Evolutionary conservation across 352 stramenopile species (phyloP).

Genomic region (Aphanomyces stellatus): DNA sequence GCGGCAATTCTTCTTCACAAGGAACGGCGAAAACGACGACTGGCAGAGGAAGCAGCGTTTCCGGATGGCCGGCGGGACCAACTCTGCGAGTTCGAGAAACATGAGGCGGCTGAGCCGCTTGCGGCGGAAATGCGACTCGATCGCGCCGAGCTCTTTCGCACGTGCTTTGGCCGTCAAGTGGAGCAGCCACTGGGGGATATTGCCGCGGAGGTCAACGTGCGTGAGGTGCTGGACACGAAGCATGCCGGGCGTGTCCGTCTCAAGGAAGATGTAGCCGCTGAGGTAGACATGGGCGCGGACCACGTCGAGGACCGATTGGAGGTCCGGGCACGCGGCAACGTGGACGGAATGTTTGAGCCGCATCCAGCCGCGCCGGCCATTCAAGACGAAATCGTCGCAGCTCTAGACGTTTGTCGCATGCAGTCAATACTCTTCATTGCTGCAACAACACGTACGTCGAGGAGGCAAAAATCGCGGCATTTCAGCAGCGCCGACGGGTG

Average conservation of each 20-base stretch:
- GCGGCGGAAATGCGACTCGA: not conserved
- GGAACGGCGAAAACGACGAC: not conserved
- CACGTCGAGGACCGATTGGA: not conserved
- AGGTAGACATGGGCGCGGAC: not conserved
- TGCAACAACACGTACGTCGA: not conserved
- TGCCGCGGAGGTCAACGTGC: not conserved
- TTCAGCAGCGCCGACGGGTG: not conserved
- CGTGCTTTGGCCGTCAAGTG: slow-evolving; percentile 1
- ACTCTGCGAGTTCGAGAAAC: not conserved
- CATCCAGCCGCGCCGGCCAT: not conserved
- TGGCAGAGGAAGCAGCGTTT: not conserved
- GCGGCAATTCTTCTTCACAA: not conserved
- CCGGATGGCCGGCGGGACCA: not conserved
- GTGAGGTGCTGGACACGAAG: not conserved
- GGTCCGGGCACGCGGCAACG: not conserved
- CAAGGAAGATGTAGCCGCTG: slow-evolving; percentile 3
- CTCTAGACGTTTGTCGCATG: not conserved
- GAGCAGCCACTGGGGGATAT: not conserved
- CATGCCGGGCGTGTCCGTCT: slow-evolving; percentile 4
- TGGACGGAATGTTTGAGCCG: not conserved
- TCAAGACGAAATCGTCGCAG: not conserved
- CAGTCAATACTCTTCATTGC: too few species aligned
- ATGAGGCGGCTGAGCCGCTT: not conserved
- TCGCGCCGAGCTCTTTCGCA: not conserved
- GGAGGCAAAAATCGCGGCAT: not conserved